phyloP scores from a whole-genome alignment of 2,329 filamentous ascomycete species.

The Stagonosporopsis cucurbitacearum region DNA sequence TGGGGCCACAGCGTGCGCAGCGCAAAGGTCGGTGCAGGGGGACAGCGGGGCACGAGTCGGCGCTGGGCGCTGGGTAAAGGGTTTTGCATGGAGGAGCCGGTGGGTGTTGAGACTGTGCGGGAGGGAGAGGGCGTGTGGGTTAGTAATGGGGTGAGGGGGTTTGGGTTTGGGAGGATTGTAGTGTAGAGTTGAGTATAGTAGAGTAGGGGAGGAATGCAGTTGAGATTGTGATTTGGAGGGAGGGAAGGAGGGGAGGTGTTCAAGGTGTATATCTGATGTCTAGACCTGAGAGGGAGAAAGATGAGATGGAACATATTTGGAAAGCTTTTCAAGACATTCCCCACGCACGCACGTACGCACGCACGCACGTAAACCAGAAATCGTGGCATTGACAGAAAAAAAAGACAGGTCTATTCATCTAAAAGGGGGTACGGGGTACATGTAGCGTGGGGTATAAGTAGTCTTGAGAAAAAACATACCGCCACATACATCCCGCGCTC shows the following conservation, averaged over 20 bases:
- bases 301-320: too few species aligned
- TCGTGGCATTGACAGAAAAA: background rate
- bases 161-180: constrained; percentile 54
- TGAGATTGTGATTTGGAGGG: background rate
- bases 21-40: constrained; percentile 69
- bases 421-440: too few species aligned
- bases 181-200: background rate
- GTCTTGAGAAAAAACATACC: background rate
- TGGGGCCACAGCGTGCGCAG: constrained; percentile 49
- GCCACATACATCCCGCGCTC: background rate
- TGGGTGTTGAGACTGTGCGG: constrained; percentile 65
- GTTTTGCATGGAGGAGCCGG: constrained; percentile 69
- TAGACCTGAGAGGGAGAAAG: too few species aligned
- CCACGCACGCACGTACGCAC: too few species aligned
- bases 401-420: background rate
- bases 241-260: too few species aligned
- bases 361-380: background rate
- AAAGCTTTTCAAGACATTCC: too few species aligned
- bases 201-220: background rate
- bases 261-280: too few species aligned
- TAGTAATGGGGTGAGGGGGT: constrained; percentile 86
- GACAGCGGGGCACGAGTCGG: constrained; percentile 81
- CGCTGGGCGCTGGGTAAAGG: constrained; percentile 78
- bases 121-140: constrained; percentile 84
- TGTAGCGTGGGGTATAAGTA: background rate